These are phyloP conservation scores for Parastagonospora nodorum DNA, from an alignment of 2,329 filamentous ascomycete species.

Conservation along the genomic window DNA sequence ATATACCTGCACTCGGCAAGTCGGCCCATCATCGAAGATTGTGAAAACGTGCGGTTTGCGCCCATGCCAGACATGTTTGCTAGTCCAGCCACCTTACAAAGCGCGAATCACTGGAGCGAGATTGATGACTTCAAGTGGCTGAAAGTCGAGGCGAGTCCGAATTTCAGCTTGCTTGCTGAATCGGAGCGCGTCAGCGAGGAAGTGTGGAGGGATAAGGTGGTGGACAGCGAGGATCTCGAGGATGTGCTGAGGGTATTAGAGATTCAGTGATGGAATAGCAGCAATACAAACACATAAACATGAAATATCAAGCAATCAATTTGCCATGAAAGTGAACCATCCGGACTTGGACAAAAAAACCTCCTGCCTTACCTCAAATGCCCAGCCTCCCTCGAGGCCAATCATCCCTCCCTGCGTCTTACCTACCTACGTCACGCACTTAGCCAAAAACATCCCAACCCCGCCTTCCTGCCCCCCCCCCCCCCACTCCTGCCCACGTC, in stretches of 20 bases:
- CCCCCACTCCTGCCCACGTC: too few species aligned
- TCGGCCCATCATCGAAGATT: conserved; percentile 93
- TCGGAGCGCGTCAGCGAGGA: conserved; percentile 63
- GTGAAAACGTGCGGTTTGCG: conserved; percentile 76
- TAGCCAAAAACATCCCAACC: too few species aligned
- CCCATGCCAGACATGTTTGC: conserved; percentile 73
- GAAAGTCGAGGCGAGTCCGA: conserved; percentile 81
- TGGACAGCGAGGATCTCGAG: conserved; percentile 11
- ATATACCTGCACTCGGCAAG: conserved; percentile 83
- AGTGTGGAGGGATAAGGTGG: conserved; percentile 64
- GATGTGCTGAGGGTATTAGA: conserved; percentile 17
- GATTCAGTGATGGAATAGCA: conserved; percentile 1
- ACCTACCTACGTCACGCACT: too few species aligned
- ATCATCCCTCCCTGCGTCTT: too few species aligned
- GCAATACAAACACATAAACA: background rate
- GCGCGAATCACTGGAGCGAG: conserved; percentile 78
- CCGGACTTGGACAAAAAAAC: too few species aligned
- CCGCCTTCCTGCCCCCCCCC: too few species aligned
- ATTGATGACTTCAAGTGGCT: conserved; percentile 99
- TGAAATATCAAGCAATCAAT: background rate
- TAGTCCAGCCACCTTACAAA: conserved; percentile 20
- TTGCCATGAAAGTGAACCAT: too few species aligned
- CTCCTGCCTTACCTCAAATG: too few species aligned
- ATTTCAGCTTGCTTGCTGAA: conserved; percentile 76
- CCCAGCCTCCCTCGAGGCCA: too few species aligned